Evolutionary conservation across 768 basidiomycete genomes (phyloP).

Genomic region (Auricularia cornea): DNA sequence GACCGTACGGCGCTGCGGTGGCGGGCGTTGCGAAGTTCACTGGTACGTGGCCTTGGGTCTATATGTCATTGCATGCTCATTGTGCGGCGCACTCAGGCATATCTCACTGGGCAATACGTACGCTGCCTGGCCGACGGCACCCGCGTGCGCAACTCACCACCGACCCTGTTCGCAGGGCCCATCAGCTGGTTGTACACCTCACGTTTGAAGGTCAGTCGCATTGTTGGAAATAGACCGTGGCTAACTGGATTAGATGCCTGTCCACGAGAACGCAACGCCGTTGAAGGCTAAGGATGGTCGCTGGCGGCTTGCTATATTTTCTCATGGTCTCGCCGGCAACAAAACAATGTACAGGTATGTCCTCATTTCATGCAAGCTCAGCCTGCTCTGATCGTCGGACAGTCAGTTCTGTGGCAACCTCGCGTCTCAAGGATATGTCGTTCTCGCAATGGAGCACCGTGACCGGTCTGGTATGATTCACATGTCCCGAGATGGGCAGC

Average conservation of each 20-base stretch:
- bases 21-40: background rate
- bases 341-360: constrained; percentile 58
- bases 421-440: constrained; percentile 72
- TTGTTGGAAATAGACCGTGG: too few species aligned
- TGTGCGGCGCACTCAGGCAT: background rate
- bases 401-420: constrained; percentile 66
- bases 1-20: background rate
- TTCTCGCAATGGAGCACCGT: constrained; percentile 74
- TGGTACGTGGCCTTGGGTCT: background rate
- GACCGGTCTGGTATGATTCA: constrained; percentile 54
- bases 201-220: background rate
- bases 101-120: background rate
- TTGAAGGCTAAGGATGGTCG: constrained; percentile 19
- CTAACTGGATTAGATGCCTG: constrained; percentile 39
- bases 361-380: background rate
- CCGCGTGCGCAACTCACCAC: too few species aligned
- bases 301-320: constrained; percentile 80
- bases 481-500: background rate
- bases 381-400: too few species aligned
- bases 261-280: constrained; percentile 46
- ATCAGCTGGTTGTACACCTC: background rate
- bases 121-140: too few species aligned
- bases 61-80: background rate
- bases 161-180: background rate
- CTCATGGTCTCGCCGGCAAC: constrained; percentile 74